These are phyloP conservation scores for Gaeumannomyces sp. DNA, from an alignment of 2,329 filamentous ascomycete genomes.

Conservation along the genomic window DNA sequence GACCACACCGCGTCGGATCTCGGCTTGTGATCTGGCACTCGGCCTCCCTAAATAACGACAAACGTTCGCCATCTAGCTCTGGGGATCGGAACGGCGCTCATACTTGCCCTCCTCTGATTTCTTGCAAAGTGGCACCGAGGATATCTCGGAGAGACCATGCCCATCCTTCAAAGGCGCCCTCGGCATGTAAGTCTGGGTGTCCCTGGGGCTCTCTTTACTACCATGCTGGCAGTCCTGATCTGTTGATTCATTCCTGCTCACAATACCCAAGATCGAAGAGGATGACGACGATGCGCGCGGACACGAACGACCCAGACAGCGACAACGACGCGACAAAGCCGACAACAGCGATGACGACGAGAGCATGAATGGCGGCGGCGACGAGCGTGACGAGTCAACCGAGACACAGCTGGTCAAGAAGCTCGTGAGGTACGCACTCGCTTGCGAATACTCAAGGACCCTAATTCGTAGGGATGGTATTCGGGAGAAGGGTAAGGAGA, in stretches of 20 bases:
- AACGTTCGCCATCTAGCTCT: background rate
- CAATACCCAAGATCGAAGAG: constrained; percentile 15
- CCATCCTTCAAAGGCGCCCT: constrained; percentile 14
- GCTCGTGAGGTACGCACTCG: constrained; percentile 61
- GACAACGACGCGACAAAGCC: constrained; percentile 8
- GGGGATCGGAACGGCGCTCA: background rate
- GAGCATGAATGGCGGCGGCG: constrained; percentile 25
- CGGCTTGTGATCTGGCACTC: background rate
- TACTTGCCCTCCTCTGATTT: background rate
- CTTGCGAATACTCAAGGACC: constrained; percentile 58
- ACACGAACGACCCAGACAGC: constrained; percentile 11
- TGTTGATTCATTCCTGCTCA: background rate
- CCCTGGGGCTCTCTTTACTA: too few relatives aligned
- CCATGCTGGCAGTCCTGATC: background rate
- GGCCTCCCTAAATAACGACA: background rate
- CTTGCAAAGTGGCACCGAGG: background rate
- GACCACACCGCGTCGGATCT: background rate
- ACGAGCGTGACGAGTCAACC: constrained; percentile 28
- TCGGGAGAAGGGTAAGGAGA: constrained; percentile 51
- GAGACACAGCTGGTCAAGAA: constrained; percentile 55
- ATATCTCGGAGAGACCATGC: constrained; percentile 11
- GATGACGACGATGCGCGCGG: constrained; percentile 12
- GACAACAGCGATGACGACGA: constrained; percentile 32
- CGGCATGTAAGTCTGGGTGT: constrained; percentile 14
- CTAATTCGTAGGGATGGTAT: constrained; percentile 57